Base-by-base conservation (phyloP, 148 eudicot species). In the Rhododendron ferrugineum region DNA sequence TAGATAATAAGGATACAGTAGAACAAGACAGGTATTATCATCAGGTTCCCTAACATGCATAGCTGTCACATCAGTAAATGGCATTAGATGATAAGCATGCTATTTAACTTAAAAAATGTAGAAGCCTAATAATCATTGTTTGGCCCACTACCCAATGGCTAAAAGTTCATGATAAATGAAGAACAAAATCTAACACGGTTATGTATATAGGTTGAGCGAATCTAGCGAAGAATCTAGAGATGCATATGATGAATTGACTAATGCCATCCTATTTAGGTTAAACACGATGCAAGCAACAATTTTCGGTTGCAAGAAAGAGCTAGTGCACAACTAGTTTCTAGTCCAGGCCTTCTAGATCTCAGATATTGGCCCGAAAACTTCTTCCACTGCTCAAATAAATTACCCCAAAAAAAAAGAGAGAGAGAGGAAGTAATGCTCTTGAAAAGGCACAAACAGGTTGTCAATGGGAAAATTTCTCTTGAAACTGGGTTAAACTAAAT, bases 401-500 rank as follows among this genome's bases (percentile, higher is more conserved):
- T 70, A 22, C 1, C 32, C 4, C 1, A 20, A 58, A 58, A 20
- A 5, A 20, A 52, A 13, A 11, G 3, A 54, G 4, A 3, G 0
- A 44, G 75, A 1, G 32, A 28, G 58, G 76, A 70, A 70, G 78
- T 20, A 70, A 83, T 28, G 80, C 81, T 82, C 47, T 86, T 88
- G 42, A 82, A 60, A 66, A 85, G 16, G 78, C 84, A 70, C 32
- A 23, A 83, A 76, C 78, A 70, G 11, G 8, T 44, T 83, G n/a
- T n/a, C 2, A 58, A 83, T 5, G 23, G 22, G 32, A 50, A 83
- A 83, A 32, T 26, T 47, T 73, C 52, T 28, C 9, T 66, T 2
- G 26, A 50, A 49, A 36, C 85, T 79, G 85, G 79, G 47, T 16
- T 49, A 82, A 86, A 8, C 83, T 85, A 78, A 68, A 22, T 70